Conservation (phyloP, 495 filamentous ascomycete species). For the Evansstolkia leycettana region DNA sequence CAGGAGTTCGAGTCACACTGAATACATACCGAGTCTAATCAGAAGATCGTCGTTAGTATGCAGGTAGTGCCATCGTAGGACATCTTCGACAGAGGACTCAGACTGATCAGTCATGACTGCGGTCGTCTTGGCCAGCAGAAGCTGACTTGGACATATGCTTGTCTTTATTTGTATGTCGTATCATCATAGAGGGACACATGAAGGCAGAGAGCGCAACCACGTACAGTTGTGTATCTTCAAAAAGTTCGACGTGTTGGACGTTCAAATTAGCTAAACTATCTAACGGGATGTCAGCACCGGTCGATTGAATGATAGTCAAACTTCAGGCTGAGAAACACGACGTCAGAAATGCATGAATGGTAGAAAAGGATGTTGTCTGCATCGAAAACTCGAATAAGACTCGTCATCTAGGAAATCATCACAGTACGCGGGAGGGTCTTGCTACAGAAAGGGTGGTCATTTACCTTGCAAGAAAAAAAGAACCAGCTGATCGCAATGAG, state of each 20-base stretch:
- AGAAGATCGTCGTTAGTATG: not conserved
- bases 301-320: slow-evolving; percentile 2
- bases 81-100: slow-evolving; percentile 4
- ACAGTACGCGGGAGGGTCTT: slow-evolving; percentile 12
- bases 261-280: slow-evolving; percentile 3
- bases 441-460: too few relatives aligned
- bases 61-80: not conserved
- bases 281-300: slow-evolving; percentile 14
- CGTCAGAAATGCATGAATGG: slow-evolving; percentile 50
- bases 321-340: slow-evolving; percentile 4
- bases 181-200: slow-evolving; percentile 31
- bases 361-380: slow-evolving; percentile 42
- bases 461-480: too few relatives aligned
- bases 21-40: too few relatives aligned
- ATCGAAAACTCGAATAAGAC: slow-evolving; percentile 51
- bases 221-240: too few relatives aligned
- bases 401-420: slow-evolving; percentile 51
- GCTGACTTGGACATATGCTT: slow-evolving; percentile 50
- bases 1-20: not conserved
- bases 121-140: slow-evolving; percentile 36
- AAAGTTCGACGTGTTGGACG: too few relatives aligned
- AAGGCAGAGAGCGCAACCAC: slow-evolving; percentile 10
- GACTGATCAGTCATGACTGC: slow-evolving; percentile 35
- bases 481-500: too few relatives aligned
- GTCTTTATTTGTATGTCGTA: slow-evolving; percentile 37